phyloP scores from a whole-genome alignment of 805 yeast species.

The Blastobotrys mokoenaii region DNA sequence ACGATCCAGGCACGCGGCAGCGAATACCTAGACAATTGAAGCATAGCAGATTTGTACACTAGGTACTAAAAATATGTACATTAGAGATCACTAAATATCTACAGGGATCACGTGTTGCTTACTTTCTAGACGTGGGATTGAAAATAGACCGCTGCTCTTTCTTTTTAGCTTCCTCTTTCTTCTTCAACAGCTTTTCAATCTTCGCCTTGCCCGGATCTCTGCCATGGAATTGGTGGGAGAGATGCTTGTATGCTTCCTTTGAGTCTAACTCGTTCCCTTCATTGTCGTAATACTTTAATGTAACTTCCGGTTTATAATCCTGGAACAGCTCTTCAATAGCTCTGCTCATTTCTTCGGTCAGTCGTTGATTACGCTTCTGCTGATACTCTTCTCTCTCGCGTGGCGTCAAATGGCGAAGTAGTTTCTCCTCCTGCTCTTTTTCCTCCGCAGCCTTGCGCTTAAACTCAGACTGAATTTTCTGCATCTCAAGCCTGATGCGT shows the following conservation, averaged over 20 bases:
- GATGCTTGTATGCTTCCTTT: slow-evolving; percentile 67
- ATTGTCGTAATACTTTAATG: slow-evolving; percentile 54
- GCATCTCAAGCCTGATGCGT: slow-evolving; percentile 17
- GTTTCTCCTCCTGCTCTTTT: slow-evolving; percentile 18
- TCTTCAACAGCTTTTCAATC: slow-evolving; percentile 27
- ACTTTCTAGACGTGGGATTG: background rate
- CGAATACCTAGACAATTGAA: background rate
- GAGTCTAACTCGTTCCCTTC: slow-evolving; percentile 49
- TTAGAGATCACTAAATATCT: too few species aligned
- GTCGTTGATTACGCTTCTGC: slow-evolving; percentile 22
- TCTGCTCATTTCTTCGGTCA: slow-evolving; percentile 25
- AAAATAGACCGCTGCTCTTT: slow-evolving; percentile 17
- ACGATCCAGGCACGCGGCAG: slow-evolving; percentile 3
- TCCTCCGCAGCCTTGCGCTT: slow-evolving; percentile 18
- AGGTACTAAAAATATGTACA: too few species aligned
- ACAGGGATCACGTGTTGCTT: too few species aligned
- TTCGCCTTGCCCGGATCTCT: slow-evolving; percentile 29
- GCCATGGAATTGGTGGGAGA: slow-evolving; percentile 77
- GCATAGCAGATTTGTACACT: too few species aligned
- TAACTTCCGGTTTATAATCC: slow-evolving; percentile 36
- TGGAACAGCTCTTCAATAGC: slow-evolving; percentile 26
- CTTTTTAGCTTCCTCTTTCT: slow-evolving; percentile 22
- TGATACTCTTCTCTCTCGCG: slow-evolving; percentile 27
- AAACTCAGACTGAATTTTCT: slow-evolving; percentile 16
- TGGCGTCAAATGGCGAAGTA: slow-evolving; percentile 22